These are phyloP conservation scores for Bonia amplexicaulis DNA, from an alignment of 176 grass and related monocot genomes.

Conservation along the genomic window DNA sequence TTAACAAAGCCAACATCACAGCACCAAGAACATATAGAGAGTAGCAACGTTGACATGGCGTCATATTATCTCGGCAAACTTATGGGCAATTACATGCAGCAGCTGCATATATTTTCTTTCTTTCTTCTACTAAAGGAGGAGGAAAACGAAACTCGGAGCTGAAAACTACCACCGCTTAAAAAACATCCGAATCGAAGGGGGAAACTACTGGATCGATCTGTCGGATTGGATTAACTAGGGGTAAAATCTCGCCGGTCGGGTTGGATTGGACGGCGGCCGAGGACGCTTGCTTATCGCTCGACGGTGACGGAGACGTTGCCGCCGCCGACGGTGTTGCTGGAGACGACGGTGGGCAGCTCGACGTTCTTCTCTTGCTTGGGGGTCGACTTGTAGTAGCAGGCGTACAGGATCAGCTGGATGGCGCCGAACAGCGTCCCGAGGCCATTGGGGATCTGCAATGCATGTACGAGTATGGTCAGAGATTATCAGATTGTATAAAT, in stretches of 20 bases:
- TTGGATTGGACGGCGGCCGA: neutral
- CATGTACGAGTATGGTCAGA: neutral
- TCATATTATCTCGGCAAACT: neutral
- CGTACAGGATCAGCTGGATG: constrained; percentile 63
- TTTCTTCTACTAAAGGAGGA: neutral
- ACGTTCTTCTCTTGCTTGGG: constrained; percentile 28
- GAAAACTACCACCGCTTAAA: neutral
- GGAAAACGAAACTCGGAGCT: neutral
- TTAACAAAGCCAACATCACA: neutral
- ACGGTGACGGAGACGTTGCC: constrained; percentile 30
- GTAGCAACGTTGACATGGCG: neutral
- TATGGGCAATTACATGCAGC: neutral
- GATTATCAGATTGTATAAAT: too few species aligned
- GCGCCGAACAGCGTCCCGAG: constrained; percentile 45
- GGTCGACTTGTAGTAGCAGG: constrained; percentile 49
- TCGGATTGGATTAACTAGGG: neutral
- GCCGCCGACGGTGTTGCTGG: neutral
- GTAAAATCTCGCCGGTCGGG: neutral
- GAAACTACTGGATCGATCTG: neutral
- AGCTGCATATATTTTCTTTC: neutral
- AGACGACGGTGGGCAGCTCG: constrained; percentile 27
- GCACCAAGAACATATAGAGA: neutral
- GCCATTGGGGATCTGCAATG: constrained; percentile 57
- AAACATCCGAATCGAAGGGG: neutral
- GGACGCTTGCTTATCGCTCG: constrained; percentile 20